phyloP scores from a whole-genome alignment of 805 yeast species.

The Kockiozyma suomiensis region DNA sequence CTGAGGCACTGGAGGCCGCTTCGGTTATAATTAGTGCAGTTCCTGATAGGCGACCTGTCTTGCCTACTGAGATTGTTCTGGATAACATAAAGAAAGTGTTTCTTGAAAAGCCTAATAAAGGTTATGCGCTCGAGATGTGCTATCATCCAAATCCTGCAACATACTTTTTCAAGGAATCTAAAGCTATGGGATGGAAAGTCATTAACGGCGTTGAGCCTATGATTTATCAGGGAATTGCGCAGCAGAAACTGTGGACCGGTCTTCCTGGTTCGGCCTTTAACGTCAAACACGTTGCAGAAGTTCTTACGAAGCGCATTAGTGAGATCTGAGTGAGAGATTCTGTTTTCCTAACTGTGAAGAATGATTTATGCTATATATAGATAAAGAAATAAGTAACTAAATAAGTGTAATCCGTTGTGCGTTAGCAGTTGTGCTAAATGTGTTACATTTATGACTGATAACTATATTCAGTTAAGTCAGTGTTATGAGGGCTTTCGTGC shows the following conservation, averaged over 20 bases:
- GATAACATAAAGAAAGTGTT: background rate
- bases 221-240: constrained; percentile 12
- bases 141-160: constrained; percentile 7
- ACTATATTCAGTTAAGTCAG: no score
- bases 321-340: no score
- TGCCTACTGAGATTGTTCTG: background rate
- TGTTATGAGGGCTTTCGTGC: no score
- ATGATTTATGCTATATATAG: no score
- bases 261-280: background rate
- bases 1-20: background rate
- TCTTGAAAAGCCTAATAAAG: constrained; percentile 2
- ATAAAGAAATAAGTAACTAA: no score
- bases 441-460: no score
- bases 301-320: no score
- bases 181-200: background rate
- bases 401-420: no score
- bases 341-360: no score
- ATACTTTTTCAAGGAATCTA: background rate
- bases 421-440: no score
- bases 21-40: background rate
- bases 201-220: constrained; percentile 1
- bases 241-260: constrained; percentile 7
- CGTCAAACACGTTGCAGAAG: no score
- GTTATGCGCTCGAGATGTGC: constrained; percentile 11
- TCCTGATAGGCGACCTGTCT: background rate